Conservation (phyloP, 768 basidiomycete species). For the Cyclocybe aegerita region DNA sequence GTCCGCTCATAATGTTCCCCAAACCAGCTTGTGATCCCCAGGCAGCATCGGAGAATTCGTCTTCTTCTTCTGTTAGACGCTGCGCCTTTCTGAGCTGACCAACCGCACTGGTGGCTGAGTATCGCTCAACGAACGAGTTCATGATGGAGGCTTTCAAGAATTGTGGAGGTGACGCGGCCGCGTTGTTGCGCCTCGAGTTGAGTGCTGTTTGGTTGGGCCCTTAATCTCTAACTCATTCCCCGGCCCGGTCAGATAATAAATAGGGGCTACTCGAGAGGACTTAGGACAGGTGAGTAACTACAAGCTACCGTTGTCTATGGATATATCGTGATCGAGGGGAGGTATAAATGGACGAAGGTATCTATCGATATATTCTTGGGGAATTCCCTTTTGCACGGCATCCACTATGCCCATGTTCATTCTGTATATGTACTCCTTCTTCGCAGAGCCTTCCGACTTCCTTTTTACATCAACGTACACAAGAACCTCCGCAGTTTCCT, state of each 20-base stretch:
- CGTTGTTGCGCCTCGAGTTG: slow-evolving; percentile 37
- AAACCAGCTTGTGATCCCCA: slow-evolving; percentile 89
- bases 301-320: not conserved
- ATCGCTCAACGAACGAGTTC: slow-evolving; percentile 71
- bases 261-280: slow-evolving; percentile 7
- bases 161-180: slow-evolving; percentile 44
- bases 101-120: slow-evolving; percentile 53
- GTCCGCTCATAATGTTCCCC: slow-evolving; percentile 69
- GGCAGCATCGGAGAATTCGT: slow-evolving; percentile 61
- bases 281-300: too few relatives aligned
- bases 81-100: slow-evolving; percentile 50
- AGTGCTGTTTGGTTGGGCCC: slow-evolving; percentile 29
- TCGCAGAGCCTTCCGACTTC: slow-evolving; percentile 28
- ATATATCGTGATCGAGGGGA: slow-evolving; percentile 7
- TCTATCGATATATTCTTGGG: slow-evolving; percentile 41
- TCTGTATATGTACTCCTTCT: slow-evolving; percentile 42
- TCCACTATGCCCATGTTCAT: slow-evolving; percentile 48
- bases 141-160: slow-evolving; percentile 41
- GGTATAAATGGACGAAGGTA: slow-evolving; percentile 45
- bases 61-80: slow-evolving; percentile 54
- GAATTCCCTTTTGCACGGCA: slow-evolving; percentile 36
- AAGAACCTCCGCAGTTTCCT: slow-evolving; percentile 21
- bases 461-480: slow-evolving; percentile 42
- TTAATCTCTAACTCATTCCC: slow-evolving; percentile 9
- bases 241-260: slow-evolving; percentile 10